These are phyloP conservation scores for Nepenthes gracilis DNA, from an alignment of 148 eudicot genomes.

Conservation along the genomic window DNA sequence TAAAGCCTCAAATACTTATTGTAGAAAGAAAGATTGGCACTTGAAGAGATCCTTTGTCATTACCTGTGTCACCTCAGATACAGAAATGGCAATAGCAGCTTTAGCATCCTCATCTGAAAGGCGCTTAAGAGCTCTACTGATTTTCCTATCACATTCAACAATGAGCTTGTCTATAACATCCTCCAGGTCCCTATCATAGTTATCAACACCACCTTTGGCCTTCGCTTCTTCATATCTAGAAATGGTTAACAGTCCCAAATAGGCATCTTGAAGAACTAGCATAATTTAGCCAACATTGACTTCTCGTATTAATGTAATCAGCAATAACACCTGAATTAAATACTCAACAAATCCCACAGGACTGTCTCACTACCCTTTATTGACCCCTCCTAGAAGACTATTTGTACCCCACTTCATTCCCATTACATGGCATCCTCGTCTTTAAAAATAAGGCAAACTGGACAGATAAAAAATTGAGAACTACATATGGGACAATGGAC, in stretches of 20 bases:
- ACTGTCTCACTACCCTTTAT: too few relatives aligned
- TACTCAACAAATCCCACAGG: too few relatives aligned
- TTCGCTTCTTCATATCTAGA: constrained; percentile 78
- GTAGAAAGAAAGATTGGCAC: constrained; percentile 1
- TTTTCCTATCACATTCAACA: constrained; percentile 89
- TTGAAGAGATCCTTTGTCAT: not conserved
- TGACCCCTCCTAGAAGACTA: too few relatives aligned
- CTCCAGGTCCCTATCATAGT: constrained; percentile 86
- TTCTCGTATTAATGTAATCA: too few relatives aligned
- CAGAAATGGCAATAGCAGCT: constrained; percentile 95
- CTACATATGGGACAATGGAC: too few relatives aligned
- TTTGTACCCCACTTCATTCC: too few relatives aligned
- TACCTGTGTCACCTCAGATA: constrained; percentile 89
- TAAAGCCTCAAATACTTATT: not conserved
- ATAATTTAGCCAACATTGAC: not conserved
- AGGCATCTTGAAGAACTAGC: not conserved
- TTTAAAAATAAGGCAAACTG: too few relatives aligned
- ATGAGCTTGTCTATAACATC: constrained; percentile 91
- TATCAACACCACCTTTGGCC: constrained; percentile 72
- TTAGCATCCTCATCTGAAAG: constrained; percentile 94
- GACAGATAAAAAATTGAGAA: too few relatives aligned
- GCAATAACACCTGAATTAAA: too few relatives aligned
- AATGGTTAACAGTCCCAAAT: constrained; percentile 25
- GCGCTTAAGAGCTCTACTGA: constrained; percentile 85
- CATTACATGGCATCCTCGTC: too few relatives aligned